A percentile compares a stretch with the other conserved stretches of the same genome.
phyloP scores from a whole-genome alignment of 192 early-diverging fungal species.

The Powellomyces hirtus region DNA sequence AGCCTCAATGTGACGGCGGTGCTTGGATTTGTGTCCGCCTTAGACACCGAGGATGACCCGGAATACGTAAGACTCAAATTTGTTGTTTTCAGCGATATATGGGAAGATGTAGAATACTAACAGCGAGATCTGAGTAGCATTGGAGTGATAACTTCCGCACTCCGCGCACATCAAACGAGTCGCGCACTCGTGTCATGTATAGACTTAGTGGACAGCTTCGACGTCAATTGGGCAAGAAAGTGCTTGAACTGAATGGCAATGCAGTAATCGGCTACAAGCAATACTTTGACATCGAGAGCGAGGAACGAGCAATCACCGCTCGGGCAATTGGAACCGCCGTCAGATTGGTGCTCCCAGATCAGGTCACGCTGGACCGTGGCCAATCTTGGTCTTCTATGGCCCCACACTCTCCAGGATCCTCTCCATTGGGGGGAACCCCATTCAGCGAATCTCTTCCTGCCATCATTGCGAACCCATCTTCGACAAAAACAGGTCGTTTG shows the following conservation, averaged over 20 bases:
- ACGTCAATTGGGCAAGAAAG: conserved; percentile 73
- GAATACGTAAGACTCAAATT: conserved; percentile 74
- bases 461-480: neutral
- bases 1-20: conserved; percentile 52
- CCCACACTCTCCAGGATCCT: conserved; percentile 1
- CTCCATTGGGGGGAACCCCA: conserved; percentile 21
- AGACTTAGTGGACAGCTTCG: conserved; percentile 65
- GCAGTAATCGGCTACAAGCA: conserved; percentile 73
- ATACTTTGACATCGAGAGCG: conserved; percentile 73
- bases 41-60: conserved; percentile 71
- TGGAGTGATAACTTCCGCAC: conserved; percentile 80
- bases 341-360: conserved; percentile 45
- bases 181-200: conserved; percentile 67
- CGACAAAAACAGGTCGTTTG: neutral
- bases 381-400: conserved; percentile 28
- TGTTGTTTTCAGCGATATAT: no score
- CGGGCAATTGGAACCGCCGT: conserved; percentile 77
- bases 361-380: conserved; percentile 26
- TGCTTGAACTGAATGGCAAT: conserved; percentile 70
- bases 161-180: conserved; percentile 74
- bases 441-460: conserved; percentile 2
- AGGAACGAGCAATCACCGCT: conserved; percentile 69
- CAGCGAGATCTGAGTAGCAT: conserved; percentile 47
- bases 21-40: conserved; percentile 70
- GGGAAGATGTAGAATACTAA: no score